phyloP scores from a whole-genome alignment of 352 stramenopile genomes.

The Globisporangium uncinulatum region DNA sequence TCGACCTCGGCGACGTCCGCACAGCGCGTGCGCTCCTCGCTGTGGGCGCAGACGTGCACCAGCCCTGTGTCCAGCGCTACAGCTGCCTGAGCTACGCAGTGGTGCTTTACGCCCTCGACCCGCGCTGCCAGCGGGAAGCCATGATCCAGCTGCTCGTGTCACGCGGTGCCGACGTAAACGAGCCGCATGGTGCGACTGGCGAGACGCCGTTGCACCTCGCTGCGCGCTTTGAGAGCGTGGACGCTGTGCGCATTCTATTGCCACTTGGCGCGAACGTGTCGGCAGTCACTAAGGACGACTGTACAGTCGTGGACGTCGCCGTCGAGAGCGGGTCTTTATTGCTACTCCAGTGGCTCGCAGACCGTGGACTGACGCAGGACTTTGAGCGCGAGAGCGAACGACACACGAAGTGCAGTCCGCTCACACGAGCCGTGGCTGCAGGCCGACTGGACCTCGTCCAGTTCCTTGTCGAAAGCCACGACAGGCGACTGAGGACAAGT shows the following conservation, averaged over 20 bases:
- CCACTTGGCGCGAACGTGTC: neutral
- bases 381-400: neutral
- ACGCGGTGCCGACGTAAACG: neutral
- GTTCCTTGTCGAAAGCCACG: neutral
- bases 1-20: conserved; percentile 1
- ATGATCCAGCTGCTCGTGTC: neutral
- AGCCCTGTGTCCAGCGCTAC: conserved; percentile 2
- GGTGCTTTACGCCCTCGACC: neutral
- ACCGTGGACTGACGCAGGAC: neutral
- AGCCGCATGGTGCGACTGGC: neutral
- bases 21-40: neutral
- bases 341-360: conserved; percentile 2
- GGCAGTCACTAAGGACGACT: neutral
- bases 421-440: neutral
- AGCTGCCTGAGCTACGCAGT: conserved; percentile 4
- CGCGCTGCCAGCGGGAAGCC: neutral
- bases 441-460: neutral
- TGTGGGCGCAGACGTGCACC: neutral
- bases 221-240: neutral
- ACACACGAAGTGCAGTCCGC: neutral
- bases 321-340: neutral
- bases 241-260: neutral
- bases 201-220: conserved; percentile 4
- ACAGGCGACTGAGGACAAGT: neutral
- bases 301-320: neutral